Conservation (phyloP, 2,329 filamentous ascomycete species). For the Alternaria triticina region DNA sequence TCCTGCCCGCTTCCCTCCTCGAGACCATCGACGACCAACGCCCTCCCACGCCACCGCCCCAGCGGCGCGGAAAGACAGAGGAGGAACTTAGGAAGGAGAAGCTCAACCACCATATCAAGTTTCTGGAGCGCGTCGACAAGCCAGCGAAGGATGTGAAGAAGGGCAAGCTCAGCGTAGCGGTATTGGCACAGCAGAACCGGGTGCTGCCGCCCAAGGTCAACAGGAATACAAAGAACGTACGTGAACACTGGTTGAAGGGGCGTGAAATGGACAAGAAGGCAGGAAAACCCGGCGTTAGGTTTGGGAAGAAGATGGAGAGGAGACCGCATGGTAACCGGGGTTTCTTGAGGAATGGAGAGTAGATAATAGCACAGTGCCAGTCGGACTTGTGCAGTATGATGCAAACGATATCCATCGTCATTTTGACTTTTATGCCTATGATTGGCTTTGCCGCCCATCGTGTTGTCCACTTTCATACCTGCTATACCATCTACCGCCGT, state of each 20-base stretch:
- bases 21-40: constrained; percentile 53
- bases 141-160: constrained; percentile 58
- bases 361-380: neutral
- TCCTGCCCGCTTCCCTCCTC: constrained; percentile 60
- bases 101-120: constrained; percentile 55
- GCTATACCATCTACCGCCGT: constrained; percentile 49
- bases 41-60: constrained; percentile 53
- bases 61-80: constrained; percentile 21
- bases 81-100: constrained; percentile 52
- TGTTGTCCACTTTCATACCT: neutral
- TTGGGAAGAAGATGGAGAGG: constrained; percentile 40
- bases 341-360: constrained; percentile 39
- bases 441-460: neutral
- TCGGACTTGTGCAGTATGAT: neutral
- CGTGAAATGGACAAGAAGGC: constrained; percentile 41
- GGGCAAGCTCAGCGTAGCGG: constrained; percentile 57
- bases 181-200: constrained; percentile 53
- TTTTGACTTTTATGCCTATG: neutral
- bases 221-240: constrained; percentile 35
- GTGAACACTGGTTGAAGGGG: constrained; percentile 54
- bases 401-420: neutral
- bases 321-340: constrained; percentile 34
- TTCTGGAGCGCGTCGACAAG: constrained; percentile 57
- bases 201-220: constrained; percentile 55
- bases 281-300: constrained; percentile 19